phyloP scores from a whole-genome alignment of 2,329 filamentous ascomycete genomes.

The Sodiomyces alkalinus region DNA sequence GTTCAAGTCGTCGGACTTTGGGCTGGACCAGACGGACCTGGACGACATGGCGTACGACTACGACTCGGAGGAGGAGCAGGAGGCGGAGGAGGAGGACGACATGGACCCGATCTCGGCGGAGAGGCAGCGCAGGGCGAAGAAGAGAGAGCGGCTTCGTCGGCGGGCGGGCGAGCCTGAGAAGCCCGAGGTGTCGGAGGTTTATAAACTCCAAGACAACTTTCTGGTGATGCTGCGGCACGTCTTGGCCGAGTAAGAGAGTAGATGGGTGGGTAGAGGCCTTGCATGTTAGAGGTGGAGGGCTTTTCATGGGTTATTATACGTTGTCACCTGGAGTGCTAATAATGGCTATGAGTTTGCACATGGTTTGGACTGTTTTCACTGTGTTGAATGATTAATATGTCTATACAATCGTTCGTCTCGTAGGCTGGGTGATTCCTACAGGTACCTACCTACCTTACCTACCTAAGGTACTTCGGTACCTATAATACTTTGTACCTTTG shows the following conservation, averaged over 20 bases:
- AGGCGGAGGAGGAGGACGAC: slow-evolving; percentile 62
- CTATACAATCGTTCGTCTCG: no score
- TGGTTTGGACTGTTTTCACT: no score
- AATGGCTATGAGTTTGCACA: no score
- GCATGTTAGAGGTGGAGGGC: no score
- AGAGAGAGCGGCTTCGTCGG: slow-evolving; percentile 65
- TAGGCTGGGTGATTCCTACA: no score
- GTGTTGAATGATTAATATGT: no score
- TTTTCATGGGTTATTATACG: no score
- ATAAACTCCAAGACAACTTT: slow-evolving; percentile 69
- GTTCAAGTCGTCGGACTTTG: slow-evolving; percentile 78
- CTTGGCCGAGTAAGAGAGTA: slow-evolving; percentile 64
- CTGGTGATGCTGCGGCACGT: slow-evolving; percentile 68
- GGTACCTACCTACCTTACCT: no score
- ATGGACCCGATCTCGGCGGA: slow-evolving; percentile 81
- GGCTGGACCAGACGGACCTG: slow-evolving; percentile 72
- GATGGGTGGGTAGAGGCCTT: no score
- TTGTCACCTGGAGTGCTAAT: no score
- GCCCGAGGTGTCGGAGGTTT: slow-evolving; percentile 61
- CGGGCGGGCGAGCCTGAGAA: slow-evolving; percentile 75
- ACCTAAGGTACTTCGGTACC: no score
- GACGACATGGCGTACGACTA: slow-evolving; percentile 76
- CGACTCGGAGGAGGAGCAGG: slow-evolving; percentile 45
- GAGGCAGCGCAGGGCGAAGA: slow-evolving; percentile 58
- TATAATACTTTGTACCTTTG: no score